Evolutionary conservation across 352 stramenopile species (phyloP), one percentile per base, ranked within the genome.

Genomic region (Blastocystis hominis): DNA sequence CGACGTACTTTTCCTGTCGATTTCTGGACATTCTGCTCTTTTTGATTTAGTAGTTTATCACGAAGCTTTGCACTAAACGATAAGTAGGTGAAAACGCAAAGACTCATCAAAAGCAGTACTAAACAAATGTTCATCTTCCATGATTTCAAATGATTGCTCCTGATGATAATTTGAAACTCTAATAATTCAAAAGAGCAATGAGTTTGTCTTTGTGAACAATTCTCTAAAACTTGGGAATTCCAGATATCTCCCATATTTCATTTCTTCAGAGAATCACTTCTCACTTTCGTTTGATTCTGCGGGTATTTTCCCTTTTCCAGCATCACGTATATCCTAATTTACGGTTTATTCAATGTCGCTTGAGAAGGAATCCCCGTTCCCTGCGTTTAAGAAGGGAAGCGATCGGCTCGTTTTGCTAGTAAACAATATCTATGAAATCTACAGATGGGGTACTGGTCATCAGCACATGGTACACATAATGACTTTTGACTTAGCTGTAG

Each of bases 41-140:
- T 84, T 42, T 69, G 34, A 24, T 84, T 84, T 24, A 84, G 44
- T 17, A 84, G 53, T 46, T 84, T 53, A 40, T 84, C 34, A 42
- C 53, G 47, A 1, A 68, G 53, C 4, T 68, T 50, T 4, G 53
- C 55, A 66, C 72, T 84, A 69, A 3, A 36, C 5, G 3, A 2
- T 84, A 13, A 80, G 50, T 44, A 38, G 34, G n/a, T 24, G 1
- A 84, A 17, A 44, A 46, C 44, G 46, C 20, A 72, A 17, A 40
- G 15, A 84, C 72, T 84, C 40, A 68, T 68, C 72, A 64, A 84
- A 84, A 9, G 46, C 30, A 24, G n/a, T 64, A 47, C 62, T 84
- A 34, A 84, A 84, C 3, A 84, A 30, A 84, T 56, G 46, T 77
- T 46, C 66, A 20, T 59, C 50, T 2, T 59, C 50, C 50, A 59